Conservation (phyloP, 2,329 filamentous ascomycete genomes). For the Aspergillus puulaauensis region DNA sequence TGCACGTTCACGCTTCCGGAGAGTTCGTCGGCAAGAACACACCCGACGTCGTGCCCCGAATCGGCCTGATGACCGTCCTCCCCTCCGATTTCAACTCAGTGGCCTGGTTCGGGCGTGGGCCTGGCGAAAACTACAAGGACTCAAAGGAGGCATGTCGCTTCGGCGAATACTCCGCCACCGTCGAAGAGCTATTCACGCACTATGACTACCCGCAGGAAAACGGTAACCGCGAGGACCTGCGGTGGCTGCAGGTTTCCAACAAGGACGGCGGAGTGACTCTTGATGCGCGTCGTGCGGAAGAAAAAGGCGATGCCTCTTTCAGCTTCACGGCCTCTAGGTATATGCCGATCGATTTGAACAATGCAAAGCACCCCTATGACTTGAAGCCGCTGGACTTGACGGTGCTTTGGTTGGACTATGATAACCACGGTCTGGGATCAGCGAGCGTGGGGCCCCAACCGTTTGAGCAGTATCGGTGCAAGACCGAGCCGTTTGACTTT, state of each 20-base stretch:
- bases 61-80: constrained; percentile 60
- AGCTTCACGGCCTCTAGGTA: constrained; percentile 60
- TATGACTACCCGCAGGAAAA: constrained; percentile 71
- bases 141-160: constrained; percentile 60
- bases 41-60: constrained; percentile 51
- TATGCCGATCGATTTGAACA: constrained; percentile 53
- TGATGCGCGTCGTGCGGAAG: constrained; percentile 31
- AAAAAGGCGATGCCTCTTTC: constrained; percentile 35
- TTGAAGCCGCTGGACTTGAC: constrained; percentile 39
- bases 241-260: constrained; percentile 50
- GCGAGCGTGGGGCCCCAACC: constrained; percentile 4
- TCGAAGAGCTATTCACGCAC: constrained; percentile 50
- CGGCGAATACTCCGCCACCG: constrained; percentile 50
- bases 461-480: constrained; percentile 3
- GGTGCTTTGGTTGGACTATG: constrained; percentile 29
- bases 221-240: constrained; percentile 61
- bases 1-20: constrained; percentile 46
- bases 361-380: constrained; percentile 64
- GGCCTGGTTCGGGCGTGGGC: constrained; percentile 64
- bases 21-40: constrained; percentile 42
- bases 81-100: constrained; percentile 48
- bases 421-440: constrained; percentile 34
- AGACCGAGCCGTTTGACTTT: constrained; percentile 5
- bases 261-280: not conserved
- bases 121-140: constrained; percentile 66